Conservation (phyloP, 306 rosid species). For the Argentina anserina region DNA sequence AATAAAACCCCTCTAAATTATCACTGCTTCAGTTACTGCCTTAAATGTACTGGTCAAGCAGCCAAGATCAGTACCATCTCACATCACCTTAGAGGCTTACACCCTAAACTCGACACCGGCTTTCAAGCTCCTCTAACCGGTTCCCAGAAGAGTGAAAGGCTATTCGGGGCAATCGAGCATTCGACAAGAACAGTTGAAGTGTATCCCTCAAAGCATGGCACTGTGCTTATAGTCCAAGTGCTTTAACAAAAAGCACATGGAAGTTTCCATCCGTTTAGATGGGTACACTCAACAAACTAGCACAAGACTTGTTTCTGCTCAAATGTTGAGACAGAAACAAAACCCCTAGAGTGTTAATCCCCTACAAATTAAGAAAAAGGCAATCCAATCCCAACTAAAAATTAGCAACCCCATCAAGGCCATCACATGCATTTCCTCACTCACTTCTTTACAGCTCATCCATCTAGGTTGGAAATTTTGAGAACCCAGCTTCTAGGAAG, state of each 20-base stretch:
- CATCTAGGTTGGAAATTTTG: not conserved
- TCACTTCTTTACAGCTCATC: slow-evolving; percentile 14
- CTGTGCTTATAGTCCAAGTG: not conserved
- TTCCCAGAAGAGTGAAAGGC: no score
- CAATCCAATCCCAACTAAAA: not conserved
- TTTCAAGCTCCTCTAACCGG: not conserved
- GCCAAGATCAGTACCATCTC: not conserved
- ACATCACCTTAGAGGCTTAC: not conserved
- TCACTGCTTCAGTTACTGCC: not conserved
- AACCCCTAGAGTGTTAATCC: not conserved
- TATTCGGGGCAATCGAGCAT: no score
- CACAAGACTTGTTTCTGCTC: not conserved
- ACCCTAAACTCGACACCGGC: no score
- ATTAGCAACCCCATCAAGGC: not conserved
- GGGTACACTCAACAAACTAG: not conserved
- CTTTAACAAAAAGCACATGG: not conserved
- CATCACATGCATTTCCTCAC: slow-evolving; percentile 6
- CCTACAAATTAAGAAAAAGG: not conserved
- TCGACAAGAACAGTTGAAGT: no score
- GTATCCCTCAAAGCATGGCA: not conserved
- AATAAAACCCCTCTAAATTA: not conserved
- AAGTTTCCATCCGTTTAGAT: not conserved
- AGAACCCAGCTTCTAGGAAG: slow-evolving; percentile 7
- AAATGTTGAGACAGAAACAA: not conserved
- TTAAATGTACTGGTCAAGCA: not conserved